phyloP scores from a whole-genome alignment of 2,329 filamentous ascomycete species.

The Phaeosphaeria sp. region DNA sequence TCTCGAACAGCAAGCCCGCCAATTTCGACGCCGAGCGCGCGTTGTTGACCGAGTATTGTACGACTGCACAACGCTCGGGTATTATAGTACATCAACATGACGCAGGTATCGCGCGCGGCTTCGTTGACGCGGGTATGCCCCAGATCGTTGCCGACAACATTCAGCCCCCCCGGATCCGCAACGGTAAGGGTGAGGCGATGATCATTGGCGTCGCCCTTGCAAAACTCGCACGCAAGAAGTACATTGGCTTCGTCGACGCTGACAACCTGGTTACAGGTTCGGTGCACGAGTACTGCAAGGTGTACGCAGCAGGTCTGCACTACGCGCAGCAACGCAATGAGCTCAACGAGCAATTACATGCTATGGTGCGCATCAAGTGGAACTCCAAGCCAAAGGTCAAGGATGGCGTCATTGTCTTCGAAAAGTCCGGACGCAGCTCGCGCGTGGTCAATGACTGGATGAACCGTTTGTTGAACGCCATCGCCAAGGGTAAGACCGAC shows the following conservation, averaged over 20 bases:
- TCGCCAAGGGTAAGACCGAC: not conserved
- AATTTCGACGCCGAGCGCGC: conserved; percentile 13
- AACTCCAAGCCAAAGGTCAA: conserved; percentile 22
- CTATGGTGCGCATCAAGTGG: conserved; percentile 28
- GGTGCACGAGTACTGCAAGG: conserved; percentile 26
- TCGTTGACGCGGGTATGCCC: conserved; percentile 9
- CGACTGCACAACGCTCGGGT: conserved; percentile 2
- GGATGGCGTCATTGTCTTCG: conserved; percentile 11
- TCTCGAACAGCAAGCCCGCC: conserved; percentile 17
- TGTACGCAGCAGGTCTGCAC: conserved; percentile 20
- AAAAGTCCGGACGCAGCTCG: conserved; percentile 20
- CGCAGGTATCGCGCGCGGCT: conserved; percentile 14
- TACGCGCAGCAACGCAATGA: conserved; percentile 4
- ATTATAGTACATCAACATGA: conserved; percentile 16
- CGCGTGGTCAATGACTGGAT: conserved; percentile 22
- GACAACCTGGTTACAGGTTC: conserved; percentile 22
- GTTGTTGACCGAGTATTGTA: conserved; percentile 10
- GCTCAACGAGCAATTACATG: not conserved
- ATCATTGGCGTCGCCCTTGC: conserved; percentile 16
- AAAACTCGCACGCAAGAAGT: conserved; percentile 12
- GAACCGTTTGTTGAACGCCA: conserved; percentile 8
- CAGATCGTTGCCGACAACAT: conserved; percentile 1
- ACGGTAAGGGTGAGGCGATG: conserved; percentile 26
- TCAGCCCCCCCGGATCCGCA: conserved; percentile 9
- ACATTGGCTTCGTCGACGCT: conserved; percentile 23